A percentile compares a stretch with the other conserved stretches of the same genome.
Conservation (phyloP, 1,284 basidiomycete genomes). For the Anthracocystis setariae region DNA sequence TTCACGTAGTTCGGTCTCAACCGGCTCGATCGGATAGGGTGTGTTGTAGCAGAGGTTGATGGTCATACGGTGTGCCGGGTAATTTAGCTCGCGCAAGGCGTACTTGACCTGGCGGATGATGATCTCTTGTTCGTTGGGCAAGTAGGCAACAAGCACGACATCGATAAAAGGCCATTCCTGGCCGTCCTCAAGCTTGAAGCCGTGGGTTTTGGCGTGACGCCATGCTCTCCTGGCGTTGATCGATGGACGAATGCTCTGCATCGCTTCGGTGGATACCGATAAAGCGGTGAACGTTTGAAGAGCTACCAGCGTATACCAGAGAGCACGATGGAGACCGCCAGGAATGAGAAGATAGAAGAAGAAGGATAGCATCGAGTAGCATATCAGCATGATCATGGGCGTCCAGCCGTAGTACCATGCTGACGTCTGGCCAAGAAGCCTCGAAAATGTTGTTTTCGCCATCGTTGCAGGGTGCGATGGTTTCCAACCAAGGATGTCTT, state of each 20-base stretch:
- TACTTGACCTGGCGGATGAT: conserved; percentile 60
- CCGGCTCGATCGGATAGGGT: conserved; percentile 51
- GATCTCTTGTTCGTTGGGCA: conserved; percentile 60
- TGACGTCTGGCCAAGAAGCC: conserved; percentile 29
- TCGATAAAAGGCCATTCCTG: conserved; percentile 57
- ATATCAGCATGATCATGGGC: conserved; percentile 54
- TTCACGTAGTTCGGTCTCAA: conserved; percentile 47
- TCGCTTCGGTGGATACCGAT: conserved; percentile 55
- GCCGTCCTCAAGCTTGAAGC: conserved; percentile 49
- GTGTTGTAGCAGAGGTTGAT: conserved; percentile 64
- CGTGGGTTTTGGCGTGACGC: conserved; percentile 47
- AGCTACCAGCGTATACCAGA: conserved; percentile 51
- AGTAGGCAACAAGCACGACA: conserved; percentile 58
- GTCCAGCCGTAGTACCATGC: conserved; percentile 53
- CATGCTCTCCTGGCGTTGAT: conserved; percentile 53
- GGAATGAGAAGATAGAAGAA: conserved; percentile 57
- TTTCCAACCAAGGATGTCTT: too few species aligned
- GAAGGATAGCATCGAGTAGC: conserved; percentile 46
- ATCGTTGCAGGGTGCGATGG: conserved; percentile 12
- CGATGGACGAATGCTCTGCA: conserved; percentile 53
- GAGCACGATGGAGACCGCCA: conserved; percentile 38
- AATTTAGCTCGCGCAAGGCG: conserved; percentile 54
- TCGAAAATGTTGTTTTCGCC: conserved; percentile 12
- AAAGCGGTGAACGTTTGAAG: conserved; percentile 57
- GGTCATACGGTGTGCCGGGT: conserved; percentile 49